Conservation (phyloP, 1,139 yeast species). For the Yamadazyma diospyri region DNA sequence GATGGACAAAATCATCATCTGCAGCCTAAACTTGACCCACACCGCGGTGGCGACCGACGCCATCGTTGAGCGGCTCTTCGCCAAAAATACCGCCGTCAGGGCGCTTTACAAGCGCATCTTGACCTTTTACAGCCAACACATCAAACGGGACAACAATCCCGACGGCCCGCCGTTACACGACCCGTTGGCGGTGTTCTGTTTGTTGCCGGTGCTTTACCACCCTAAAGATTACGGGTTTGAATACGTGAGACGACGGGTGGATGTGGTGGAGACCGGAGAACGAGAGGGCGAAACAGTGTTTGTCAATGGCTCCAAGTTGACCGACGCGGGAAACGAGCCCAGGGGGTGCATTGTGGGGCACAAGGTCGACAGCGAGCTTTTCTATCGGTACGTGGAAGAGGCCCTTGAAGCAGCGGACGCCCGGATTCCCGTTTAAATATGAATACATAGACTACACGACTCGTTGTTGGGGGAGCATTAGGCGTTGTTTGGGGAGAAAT, state of each 20-base stretch:
- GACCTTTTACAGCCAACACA: constrained; percentile 47
- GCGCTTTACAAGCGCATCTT: constrained; percentile 55
- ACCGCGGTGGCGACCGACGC: constrained; percentile 55
- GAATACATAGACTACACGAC: background rate
- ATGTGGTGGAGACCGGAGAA: constrained; percentile 28
- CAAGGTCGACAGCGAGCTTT: constrained; percentile 40
- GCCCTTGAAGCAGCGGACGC: constrained; percentile 16
- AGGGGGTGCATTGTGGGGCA: constrained; percentile 45
- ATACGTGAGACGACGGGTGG: constrained; percentile 21
- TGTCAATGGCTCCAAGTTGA: constrained; percentile 18
- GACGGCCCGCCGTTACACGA: constrained; percentile 81
- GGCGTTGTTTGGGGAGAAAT: too few relatives aligned
- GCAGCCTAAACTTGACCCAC: constrained; percentile 72
- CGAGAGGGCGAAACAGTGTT: constrained; percentile 35
- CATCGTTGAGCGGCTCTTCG: constrained; percentile 32
- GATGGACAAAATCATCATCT: constrained; percentile 47
- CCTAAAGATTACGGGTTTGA: constrained; percentile 25
- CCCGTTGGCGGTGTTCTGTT: constrained; percentile 65
- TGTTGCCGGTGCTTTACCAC: constrained; percentile 44
- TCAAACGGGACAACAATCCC: constrained; percentile 17
- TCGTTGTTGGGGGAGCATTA: too few relatives aligned
- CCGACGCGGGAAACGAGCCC: constrained; percentile 25
- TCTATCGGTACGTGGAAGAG: constrained; percentile 25
- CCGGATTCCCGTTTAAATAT: background rate
- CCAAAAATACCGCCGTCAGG: constrained; percentile 31